These are phyloP conservation scores for Globisporangium polare DNA, from an alignment of 352 stramenopile species.

Conservation along the genomic window DNA sequence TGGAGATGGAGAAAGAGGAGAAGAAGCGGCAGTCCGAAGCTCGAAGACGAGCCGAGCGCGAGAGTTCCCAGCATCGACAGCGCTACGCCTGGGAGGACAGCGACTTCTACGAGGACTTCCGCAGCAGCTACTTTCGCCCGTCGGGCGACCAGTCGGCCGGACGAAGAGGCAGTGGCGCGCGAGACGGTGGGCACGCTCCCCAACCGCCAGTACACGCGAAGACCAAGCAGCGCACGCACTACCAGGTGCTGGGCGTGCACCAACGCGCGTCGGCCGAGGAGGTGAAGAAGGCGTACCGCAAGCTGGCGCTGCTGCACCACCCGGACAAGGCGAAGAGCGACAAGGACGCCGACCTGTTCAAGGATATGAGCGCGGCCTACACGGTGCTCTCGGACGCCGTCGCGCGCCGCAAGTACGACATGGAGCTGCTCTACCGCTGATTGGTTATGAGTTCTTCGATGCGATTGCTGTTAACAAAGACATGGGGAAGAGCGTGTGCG, in stretches of 20 bases:
- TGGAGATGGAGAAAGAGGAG: slow-evolving; percentile 43
- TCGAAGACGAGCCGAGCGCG: slow-evolving; percentile 35
- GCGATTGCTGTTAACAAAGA: not conserved
- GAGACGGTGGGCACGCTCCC: not conserved
- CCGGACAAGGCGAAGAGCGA: slow-evolving; percentile 81
- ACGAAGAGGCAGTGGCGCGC: not conserved
- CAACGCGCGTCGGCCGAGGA: slow-evolving; percentile 52
- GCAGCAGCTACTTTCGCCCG: slow-evolving; percentile 18
- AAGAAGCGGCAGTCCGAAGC: slow-evolving; percentile 32
- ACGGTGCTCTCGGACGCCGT: slow-evolving; percentile 69
- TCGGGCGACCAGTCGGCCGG: not conserved
- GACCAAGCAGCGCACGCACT: slow-evolving; percentile 48
- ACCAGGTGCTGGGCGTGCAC: slow-evolving; percentile 74
- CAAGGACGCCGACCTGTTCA: slow-evolving; percentile 68
- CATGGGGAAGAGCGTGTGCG: not conserved
- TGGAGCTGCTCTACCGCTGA: slow-evolving; percentile 47
- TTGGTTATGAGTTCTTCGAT: not conserved
- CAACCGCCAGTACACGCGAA: slow-evolving; percentile 3
- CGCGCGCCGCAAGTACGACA: slow-evolving; percentile 65
- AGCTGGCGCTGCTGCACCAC: slow-evolving; percentile 84
- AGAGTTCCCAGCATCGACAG: slow-evolving; percentile 23
- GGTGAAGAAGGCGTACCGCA: slow-evolving; percentile 90
- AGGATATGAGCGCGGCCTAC: slow-evolving; percentile 85
- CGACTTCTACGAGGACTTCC: slow-evolving; percentile 50
- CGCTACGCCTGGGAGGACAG: slow-evolving; percentile 46